Base-by-base conservation (phyloP, 2,329 filamentous ascomycete genomes). In the Ophiostoma australiae region DNA sequence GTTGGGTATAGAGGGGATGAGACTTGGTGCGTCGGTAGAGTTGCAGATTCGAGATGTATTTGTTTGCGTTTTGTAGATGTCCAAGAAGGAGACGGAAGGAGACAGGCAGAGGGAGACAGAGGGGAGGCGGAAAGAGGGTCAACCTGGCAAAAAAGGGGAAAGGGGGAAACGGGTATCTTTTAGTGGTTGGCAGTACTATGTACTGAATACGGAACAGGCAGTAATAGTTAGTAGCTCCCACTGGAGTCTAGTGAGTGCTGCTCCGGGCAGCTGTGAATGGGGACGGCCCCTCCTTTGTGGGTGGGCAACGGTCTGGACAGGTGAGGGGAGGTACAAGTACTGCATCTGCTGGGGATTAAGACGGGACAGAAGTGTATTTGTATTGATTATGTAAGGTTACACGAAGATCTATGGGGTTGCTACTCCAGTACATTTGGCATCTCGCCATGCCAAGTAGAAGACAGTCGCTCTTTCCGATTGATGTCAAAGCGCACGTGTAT, bases 151-250 rank as follows among this genome's bases (percentile, higher is more conserved):
- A 68, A 48, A 68, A 71, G 69, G 68, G 63, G 41, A 35, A 68
- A 70, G 68, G 66, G 58, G 52, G 58, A 65, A 69, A 67, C 61
- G 55, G 68, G 67, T 63, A 23, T 67, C 48, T 69, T 65, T 65
- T 58, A 63, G 58, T 63, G 58, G 58, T 63, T 63, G 58, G 58
- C 13, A 31, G 58, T 27, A 39, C 13, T 20, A 31, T 31, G 27
- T 3, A 31, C 27, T 31, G 27, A 31, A 31, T 31, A 63, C 27
- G 52, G n/a, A 58, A n/a, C 23, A 48, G 52, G 52, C 52, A 58
- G 52, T 17, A 58, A 27, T 58, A 58, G 52, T n/a, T 58, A 58
- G 15, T 58, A 58, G 52, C 52, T 58, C 23, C 23, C n/a, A 15
- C 44, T 48, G 52, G 52, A 58, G 27, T 17, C 58, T 27, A 58